Evolutionary conservation across 306 rosid genomes (phyloP).

Genomic region (Vigna hirtella): DNA sequence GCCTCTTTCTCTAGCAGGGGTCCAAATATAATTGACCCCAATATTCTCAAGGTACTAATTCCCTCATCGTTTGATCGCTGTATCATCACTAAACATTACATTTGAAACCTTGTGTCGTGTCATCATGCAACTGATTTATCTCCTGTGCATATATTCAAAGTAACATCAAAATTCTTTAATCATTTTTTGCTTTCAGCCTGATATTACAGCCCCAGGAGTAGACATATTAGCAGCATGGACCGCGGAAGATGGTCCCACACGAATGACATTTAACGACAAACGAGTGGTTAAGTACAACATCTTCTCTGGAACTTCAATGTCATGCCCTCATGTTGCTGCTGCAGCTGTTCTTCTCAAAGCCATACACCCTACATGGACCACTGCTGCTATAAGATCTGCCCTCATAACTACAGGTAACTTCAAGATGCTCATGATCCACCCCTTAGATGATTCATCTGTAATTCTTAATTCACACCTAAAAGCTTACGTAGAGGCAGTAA

Average conservation of each 20-base stretch:
- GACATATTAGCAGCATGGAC: constrained; percentile 97
- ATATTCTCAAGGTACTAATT: constrained; percentile 71
- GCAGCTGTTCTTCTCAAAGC: constrained; percentile 82
- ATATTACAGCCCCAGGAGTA: constrained; percentile 92
- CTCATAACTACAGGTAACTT: constrained; percentile 85
- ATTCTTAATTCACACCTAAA: not conserved
- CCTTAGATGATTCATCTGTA: not conserved
- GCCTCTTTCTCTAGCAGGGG: constrained; percentile 86
- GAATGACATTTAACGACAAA: constrained; percentile 56
- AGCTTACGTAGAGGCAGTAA: not conserved
- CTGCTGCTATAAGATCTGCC: constrained; percentile 91
- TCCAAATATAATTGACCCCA: constrained; percentile 81
- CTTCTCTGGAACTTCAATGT: constrained; percentile 92
- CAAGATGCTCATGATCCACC: constrained; percentile 1
- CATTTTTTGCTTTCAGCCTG: constrained; percentile 69
- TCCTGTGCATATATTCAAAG: not conserved
- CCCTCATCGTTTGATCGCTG: not conserved
- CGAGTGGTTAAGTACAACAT: constrained; percentile 74
- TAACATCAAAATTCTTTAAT: not conserved
- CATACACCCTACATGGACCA: constrained; percentile 83
- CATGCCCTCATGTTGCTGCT: constrained; percentile 91
- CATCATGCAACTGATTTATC: not conserved
- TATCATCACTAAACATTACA: not conserved
- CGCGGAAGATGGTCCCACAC: constrained; percentile 72
- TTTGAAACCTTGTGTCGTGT: not conserved